Percentiles rank a stretch among this genome's conserved stretches.
These are phyloP conservation scores for Penicillium paradoxum DNA, from an alignment of 495 filamentous ascomycete genomes.

Conservation along the genomic window DNA sequence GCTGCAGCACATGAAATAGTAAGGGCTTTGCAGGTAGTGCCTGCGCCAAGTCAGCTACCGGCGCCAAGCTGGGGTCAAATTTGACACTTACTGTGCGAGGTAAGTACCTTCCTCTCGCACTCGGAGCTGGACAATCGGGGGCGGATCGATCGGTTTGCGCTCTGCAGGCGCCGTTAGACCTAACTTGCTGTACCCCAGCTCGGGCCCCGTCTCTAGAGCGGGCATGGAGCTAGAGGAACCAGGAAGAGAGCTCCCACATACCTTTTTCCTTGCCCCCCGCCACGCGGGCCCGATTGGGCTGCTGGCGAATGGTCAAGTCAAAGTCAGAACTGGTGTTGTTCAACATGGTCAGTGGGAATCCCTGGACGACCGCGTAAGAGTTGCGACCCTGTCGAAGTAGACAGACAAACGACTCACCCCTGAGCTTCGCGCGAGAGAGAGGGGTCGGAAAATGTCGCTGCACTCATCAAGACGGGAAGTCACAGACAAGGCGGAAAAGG, in stretches of 20 bases:
- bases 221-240: background rate
- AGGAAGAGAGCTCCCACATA: slow-evolving; percentile 23
- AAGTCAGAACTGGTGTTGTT: slow-evolving; percentile 49
- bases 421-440: slow-evolving; percentile 43
- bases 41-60: slow-evolving; percentile 28
- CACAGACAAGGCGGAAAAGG: slow-evolving; percentile 7
- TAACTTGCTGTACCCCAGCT: background rate
- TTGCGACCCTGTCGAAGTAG: slow-evolving; percentile 19
- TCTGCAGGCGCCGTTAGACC: slow-evolving; percentile 45
- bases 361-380: slow-evolving; percentile 31
- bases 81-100: slow-evolving; percentile 60
- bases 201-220: background rate
- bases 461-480: slow-evolving; percentile 46
- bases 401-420: slow-evolving; percentile 25
- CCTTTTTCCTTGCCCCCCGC: slow-evolving; percentile 71
- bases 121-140: slow-evolving; percentile 82
- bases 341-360: slow-evolving; percentile 41
- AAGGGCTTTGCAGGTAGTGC: slow-evolving; percentile 71
- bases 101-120: slow-evolving; percentile 63
- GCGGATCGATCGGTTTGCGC: slow-evolving; percentile 92
- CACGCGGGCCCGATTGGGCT: slow-evolving; percentile 61
- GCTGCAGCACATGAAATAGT: slow-evolving; percentile 75
- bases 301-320: slow-evolving; percentile 61
- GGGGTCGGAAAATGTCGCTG: slow-evolving; percentile 42
- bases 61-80: background rate